phyloP scores from a whole-genome alignment of 768 basidiomycete species.

The Pisolithus tinctorius region DNA sequence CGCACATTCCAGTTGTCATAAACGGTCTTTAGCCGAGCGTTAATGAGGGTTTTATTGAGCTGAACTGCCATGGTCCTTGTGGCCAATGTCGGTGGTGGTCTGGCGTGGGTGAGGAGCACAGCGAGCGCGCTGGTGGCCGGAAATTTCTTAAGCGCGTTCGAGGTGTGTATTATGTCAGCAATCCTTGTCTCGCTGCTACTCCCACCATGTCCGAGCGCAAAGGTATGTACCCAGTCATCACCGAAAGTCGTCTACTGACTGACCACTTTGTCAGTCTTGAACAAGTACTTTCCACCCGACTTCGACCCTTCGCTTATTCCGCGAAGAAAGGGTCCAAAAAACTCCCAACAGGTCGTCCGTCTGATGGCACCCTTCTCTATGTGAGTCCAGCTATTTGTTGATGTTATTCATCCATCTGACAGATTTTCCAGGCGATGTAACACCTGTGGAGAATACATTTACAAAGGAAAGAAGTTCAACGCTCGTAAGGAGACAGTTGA shows the following conservation, averaged over 20 bases:
- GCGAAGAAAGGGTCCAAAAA: slow-evolving; percentile 82
- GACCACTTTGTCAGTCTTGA: slow-evolving; percentile 53
- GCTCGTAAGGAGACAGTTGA: slow-evolving; percentile 97
- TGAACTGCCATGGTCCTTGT: slow-evolving; percentile 53
- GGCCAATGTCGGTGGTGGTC: background rate
- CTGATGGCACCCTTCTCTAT: slow-evolving; percentile 99
- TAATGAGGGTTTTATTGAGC: slow-evolving; percentile 58
- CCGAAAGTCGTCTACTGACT: background rate
- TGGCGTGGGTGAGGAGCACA: slow-evolving; percentile 7
- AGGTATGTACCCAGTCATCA: slow-evolving; percentile 35
- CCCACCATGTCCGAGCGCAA: slow-evolving; percentile 68
- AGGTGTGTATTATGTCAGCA: slow-evolving; percentile 24
- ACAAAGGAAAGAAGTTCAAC: slow-evolving; percentile 99
- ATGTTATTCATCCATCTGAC: slow-evolving; percentile 7
- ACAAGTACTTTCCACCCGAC: slow-evolving; percentile 97
- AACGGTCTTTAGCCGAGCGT: slow-evolving; percentile 49
- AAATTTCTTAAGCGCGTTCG: slow-evolving; percentile 29
- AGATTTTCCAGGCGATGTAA: slow-evolving; percentile 67
- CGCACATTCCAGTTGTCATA: slow-evolving; percentile 61
- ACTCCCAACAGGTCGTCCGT: slow-evolving; percentile 95
- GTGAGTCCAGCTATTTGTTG: slow-evolving; percentile 35
- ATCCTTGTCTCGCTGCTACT: background rate
- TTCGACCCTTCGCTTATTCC: slow-evolving; percentile 97
- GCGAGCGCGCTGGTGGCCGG: slow-evolving; percentile 17
- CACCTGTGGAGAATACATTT: slow-evolving; percentile 97